These are phyloP conservation scores for Eragrostis curvula DNA, from an alignment of 176 grass and related monocot genomes.

Conservation along the genomic window DNA sequence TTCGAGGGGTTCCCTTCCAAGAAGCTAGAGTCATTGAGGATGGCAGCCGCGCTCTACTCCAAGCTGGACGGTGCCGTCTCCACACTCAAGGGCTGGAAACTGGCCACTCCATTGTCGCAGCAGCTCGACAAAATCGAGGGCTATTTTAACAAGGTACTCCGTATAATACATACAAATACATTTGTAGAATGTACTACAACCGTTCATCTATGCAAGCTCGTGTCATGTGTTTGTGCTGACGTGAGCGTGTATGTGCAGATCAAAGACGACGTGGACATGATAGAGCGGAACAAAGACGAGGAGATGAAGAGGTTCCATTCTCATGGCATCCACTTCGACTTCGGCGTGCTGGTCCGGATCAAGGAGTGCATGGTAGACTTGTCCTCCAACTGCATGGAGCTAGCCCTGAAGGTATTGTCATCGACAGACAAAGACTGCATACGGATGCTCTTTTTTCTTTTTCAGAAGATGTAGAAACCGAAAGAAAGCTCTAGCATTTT, in stretches of 20 bases:
- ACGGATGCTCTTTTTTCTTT: no score
- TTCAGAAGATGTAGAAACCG: no score
- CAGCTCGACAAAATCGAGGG: slow-evolving; percentile 59
- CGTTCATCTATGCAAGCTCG: neutral
- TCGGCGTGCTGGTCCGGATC: slow-evolving; percentile 47
- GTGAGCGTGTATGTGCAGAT: slow-evolving; percentile 38
- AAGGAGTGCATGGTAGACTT: slow-evolving; percentile 72
- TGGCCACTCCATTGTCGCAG: slow-evolving; percentile 34
- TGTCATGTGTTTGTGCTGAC: neutral
- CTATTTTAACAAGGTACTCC: slow-evolving; percentile 75
- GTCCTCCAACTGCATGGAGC: slow-evolving; percentile 70
- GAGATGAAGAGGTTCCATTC: slow-evolving; percentile 61
- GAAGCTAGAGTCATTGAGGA: slow-evolving; percentile 63
- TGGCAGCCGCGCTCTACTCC: slow-evolving; percentile 55
- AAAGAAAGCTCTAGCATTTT: no score
- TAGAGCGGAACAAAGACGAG: slow-evolving; percentile 67
- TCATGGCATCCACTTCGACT: slow-evolving; percentile 61
- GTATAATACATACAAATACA: no score
- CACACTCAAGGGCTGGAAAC: slow-evolving; percentile 56
- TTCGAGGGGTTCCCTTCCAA: slow-evolving; percentile 71
- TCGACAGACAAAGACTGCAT: no score
- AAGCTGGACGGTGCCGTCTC: slow-evolving; percentile 53
- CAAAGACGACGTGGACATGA: slow-evolving; percentile 67
- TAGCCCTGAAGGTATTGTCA: slow-evolving; percentile 43
- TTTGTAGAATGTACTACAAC: no score